Conservation (phyloP, 495 filamentous ascomycete genomes). For the Chaetomium tenue region DNA sequence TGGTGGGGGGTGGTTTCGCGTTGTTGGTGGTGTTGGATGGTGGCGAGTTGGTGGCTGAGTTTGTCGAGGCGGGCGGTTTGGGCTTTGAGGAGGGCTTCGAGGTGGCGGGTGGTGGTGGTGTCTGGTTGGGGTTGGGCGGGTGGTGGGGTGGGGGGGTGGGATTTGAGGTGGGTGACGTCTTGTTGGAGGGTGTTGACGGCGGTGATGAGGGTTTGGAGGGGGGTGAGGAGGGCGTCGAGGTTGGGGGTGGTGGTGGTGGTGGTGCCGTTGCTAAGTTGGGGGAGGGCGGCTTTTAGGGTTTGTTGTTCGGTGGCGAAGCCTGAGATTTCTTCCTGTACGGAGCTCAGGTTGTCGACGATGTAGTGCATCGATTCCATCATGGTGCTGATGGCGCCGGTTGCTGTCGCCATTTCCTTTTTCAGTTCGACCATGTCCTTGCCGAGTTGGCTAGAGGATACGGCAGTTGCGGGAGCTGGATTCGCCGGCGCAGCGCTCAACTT, state of each 20-base stretch:
- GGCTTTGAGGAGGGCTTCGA: conserved; percentile 16
- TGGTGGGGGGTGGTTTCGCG: conserved; percentile 11
- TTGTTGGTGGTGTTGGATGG: conserved; percentile 20
- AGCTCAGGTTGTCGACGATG: conserved; percentile 21
- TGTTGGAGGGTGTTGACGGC: no score
- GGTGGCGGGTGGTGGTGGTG: neutral
- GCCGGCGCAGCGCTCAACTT: neutral
- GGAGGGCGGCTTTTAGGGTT: neutral
- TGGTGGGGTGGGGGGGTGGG: neutral
- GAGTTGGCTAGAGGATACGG: neutral
- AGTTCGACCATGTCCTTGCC: conserved; percentile 16
- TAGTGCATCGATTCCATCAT: conserved; percentile 31
- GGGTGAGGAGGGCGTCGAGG: conserved; percentile 12
- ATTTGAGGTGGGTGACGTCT: conserved; percentile 25
- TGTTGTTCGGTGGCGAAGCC: conserved; percentile 7
- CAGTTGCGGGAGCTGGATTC: neutral
- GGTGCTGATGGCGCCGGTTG: conserved; percentile 13
- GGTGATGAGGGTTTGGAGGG: conserved; percentile 11
- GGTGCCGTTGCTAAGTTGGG: neutral
- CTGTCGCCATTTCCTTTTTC: conserved; percentile 11
- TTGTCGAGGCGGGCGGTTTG: conserved; percentile 8
- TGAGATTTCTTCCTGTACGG: conserved; percentile 13
- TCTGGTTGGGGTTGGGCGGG: neutral
- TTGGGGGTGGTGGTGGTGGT: neutral
- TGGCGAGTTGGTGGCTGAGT: conserved; percentile 13